These are phyloP conservation scores for Sporothrix variecibatus DNA, from an alignment of 2,329 filamentous ascomycete genomes.

Conservation along the genomic window DNA sequence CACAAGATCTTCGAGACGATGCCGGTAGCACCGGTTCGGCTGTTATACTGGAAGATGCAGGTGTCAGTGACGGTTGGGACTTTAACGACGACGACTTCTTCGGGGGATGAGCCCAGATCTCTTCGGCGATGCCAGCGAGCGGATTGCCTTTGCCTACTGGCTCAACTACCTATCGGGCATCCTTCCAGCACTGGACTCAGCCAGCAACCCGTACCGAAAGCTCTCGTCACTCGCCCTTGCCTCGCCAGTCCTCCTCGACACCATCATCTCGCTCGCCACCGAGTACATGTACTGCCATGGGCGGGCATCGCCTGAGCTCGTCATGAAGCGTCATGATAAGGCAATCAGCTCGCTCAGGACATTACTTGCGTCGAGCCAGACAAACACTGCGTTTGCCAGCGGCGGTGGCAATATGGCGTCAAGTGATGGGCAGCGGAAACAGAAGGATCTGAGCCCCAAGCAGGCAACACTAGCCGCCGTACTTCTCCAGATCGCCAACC, in stretches of 20 bases:
- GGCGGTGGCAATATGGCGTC: too few relatives aligned
- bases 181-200: too few relatives aligned
- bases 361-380: too few relatives aligned
- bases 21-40: too few relatives aligned
- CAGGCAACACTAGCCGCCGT: too few relatives aligned
- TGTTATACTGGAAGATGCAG: too few relatives aligned
- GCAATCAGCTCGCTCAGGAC: background rate
- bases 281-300: slow-evolving; percentile 18
- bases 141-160: slow-evolving; percentile 7
- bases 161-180: background rate
- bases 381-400: too few relatives aligned
- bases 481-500: background rate
- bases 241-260: slow-evolving; percentile 19
- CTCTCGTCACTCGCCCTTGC: slow-evolving; percentile 13
- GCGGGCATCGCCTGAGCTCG: slow-evolving; percentile 2
- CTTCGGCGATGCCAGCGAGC: slow-evolving; percentile 3
- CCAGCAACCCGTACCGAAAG: slow-evolving; percentile 4
- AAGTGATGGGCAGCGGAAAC: too few relatives aligned
- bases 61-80: too few relatives aligned
- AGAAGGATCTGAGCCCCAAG: too few relatives aligned
- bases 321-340: slow-evolving; percentile 13
- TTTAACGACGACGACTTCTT: background rate
- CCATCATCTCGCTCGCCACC: slow-evolving; percentile 21
- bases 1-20: too few relatives aligned
- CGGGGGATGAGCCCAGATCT: background rate